phyloP scores from a whole-genome alignment of 2,329 filamentous ascomycete genomes.

The Calonectria montana region DNA sequence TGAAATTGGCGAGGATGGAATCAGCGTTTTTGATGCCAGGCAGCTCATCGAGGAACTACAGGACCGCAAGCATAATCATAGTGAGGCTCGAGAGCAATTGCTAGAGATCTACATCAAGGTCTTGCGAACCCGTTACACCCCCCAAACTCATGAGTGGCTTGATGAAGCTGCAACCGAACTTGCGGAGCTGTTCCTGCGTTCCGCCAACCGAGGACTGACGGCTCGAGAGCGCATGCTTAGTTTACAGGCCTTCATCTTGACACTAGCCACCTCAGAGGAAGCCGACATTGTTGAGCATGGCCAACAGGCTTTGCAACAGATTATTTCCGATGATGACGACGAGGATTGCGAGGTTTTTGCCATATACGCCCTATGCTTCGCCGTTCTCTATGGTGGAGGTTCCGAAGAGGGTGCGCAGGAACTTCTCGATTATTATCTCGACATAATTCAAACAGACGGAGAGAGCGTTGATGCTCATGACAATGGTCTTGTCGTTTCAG shows the following conservation, averaged over 20 bases:
- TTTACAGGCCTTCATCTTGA: constrained; percentile 77
- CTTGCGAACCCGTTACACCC: constrained; percentile 60
- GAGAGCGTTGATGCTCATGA: constrained; percentile 77
- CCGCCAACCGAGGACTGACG: constrained; percentile 75
- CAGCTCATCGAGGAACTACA: constrained; percentile 78
- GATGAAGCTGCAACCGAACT: constrained; percentile 68
- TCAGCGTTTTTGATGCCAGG: constrained; percentile 69
- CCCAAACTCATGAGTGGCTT: constrained; percentile 56
- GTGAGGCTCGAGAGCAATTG: constrained; percentile 71
- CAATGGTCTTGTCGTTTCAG: constrained; percentile 75
- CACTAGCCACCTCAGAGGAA: constrained; percentile 76
- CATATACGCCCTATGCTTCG: constrained; percentile 79
- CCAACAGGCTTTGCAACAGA: constrained; percentile 47
- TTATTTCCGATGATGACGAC: constrained; percentile 67
- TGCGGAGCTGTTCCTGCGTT: constrained; percentile 75
- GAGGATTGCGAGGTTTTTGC: constrained; percentile 74
- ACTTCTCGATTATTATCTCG: constrained; percentile 79
- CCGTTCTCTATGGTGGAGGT: constrained; percentile 80
- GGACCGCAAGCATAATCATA: constrained; percentile 81
- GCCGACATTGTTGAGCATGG: constrained; percentile 47
- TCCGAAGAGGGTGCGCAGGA: constrained; percentile 75
- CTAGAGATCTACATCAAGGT: constrained; percentile 55
- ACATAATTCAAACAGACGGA: constrained; percentile 85
- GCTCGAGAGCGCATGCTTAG: constrained; percentile 77
- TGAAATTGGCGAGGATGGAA: constrained; percentile 73